phyloP scores from a whole-genome alignment of 2,329 filamentous ascomycete species.

The Grosmannia huntii region DNA sequence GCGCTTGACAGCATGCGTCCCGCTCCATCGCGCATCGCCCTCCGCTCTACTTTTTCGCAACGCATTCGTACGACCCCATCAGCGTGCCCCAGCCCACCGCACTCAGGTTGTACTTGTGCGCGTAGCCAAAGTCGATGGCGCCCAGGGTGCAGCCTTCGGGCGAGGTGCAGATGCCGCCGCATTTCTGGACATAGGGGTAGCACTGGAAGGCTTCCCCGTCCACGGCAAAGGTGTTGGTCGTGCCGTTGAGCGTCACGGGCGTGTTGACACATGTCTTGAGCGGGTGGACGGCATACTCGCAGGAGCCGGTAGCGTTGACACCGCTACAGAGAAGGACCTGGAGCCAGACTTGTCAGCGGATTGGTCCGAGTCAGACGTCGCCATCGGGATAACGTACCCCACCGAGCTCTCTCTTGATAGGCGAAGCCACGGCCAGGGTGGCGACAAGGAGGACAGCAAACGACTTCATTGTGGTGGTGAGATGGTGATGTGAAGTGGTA shows the following conservation, averaged over 20 bases:
- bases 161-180: constrained; percentile 32
- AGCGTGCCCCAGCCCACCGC: constrained; percentile 29
- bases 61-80: constrained; percentile 26
- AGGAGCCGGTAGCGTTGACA: constrained; percentile 34
- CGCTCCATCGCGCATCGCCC: background rate
- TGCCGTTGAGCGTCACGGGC: constrained; percentile 20
- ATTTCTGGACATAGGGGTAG: constrained; percentile 28
- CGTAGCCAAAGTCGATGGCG: constrained; percentile 29
- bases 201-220: constrained; percentile 36
- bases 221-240: constrained; percentile 36
- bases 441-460: constrained; percentile 5
- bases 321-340: constrained; percentile 39
- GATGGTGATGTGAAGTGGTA: background rate
- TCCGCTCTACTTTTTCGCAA: constrained; percentile 10
- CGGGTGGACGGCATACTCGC: constrained; percentile 29
- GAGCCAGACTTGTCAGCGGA: background rate
- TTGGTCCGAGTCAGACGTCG: background rate
- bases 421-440: constrained; percentile 9
- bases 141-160: constrained; percentile 41
- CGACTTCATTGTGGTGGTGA: constrained; percentile 8
- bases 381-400: constrained; percentile 25
- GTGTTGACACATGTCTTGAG: constrained; percentile 34
- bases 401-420: constrained; percentile 29
- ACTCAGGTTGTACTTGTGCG: constrained; percentile 33
- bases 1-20: too few species aligned